phyloP scores from a whole-genome alignment of 2,329 filamentous ascomycete genomes.

The Cadophora sp. region DNA sequence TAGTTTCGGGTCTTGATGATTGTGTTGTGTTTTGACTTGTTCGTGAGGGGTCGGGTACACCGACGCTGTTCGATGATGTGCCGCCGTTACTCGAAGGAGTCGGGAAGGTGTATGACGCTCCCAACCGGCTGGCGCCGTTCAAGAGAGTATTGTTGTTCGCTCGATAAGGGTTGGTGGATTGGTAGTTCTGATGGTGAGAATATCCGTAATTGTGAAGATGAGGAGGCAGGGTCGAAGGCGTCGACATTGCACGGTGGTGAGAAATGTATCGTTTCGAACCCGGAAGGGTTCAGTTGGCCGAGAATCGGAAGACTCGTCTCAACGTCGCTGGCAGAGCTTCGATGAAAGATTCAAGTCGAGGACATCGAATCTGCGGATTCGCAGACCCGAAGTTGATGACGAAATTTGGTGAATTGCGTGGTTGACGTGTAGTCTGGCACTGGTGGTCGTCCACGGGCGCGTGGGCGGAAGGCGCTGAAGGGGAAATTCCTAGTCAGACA shows the following conservation, averaged over 20 bases:
- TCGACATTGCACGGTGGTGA: slow-evolving; percentile 67
- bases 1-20: slow-evolving; percentile 35
- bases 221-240: slow-evolving; percentile 75
- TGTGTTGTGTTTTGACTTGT: slow-evolving; percentile 33
- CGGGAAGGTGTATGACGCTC: slow-evolving; percentile 41
- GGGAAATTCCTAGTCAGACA: slow-evolving; percentile 30
- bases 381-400: slow-evolving; percentile 1
- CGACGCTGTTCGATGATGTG: slow-evolving; percentile 36
- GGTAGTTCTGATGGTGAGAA: slow-evolving; percentile 61
- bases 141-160: slow-evolving; percentile 49
- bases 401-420: slow-evolving; percentile 31
- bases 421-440: slow-evolving; percentile 18
- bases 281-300: slow-evolving; percentile 33
- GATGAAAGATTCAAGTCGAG: slow-evolving; percentile 21
- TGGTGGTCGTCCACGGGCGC: slow-evolving; percentile 27
- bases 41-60: slow-evolving; percentile 37
- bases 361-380: slow-evolving; percentile 35
- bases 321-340: slow-evolving; percentile 26
- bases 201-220: slow-evolving; percentile 71
- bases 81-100: slow-evolving; percentile 43
- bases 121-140: slow-evolving; percentile 43
- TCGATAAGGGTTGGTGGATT: slow-evolving; percentile 59
- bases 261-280: slow-evolving; percentile 36
- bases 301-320: slow-evolving; percentile 26
- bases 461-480: slow-evolving; percentile 26